These are phyloP conservation scores for Juncus inflexus DNA, from an alignment of 176 grass and related monocot species.

Conservation along the genomic window DNA sequence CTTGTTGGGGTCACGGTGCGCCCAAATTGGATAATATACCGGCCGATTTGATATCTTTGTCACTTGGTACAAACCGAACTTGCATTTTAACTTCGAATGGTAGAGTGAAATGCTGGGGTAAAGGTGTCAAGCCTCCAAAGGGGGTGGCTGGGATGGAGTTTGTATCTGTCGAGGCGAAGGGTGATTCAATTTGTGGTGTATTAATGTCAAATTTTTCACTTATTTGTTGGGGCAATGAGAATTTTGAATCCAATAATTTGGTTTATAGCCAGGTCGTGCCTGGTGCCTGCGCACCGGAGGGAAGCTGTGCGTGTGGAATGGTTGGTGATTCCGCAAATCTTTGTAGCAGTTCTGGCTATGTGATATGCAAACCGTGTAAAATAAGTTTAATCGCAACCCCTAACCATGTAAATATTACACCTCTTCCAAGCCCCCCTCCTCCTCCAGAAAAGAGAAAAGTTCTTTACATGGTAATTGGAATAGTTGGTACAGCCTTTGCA, in stretches of 20 bases:
- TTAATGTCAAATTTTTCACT: slow-evolving; percentile 42
- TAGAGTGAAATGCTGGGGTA: slow-evolving; percentile 52
- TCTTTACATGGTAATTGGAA: neutral
- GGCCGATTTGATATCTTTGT: slow-evolving; percentile 29
- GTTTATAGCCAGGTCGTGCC: slow-evolving; percentile 53
- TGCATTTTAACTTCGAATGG: slow-evolving; percentile 50
- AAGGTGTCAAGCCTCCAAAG: slow-evolving; percentile 18
- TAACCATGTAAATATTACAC: slow-evolving; percentile 7
- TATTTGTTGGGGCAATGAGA: slow-evolving; percentile 67
- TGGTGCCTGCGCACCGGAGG: slow-evolving; percentile 33
- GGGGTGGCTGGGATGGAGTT: slow-evolving; percentile 31
- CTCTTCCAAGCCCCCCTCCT: slow-evolving; percentile 6
- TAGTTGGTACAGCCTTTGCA: slow-evolving; percentile 12
- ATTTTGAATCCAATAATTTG: slow-evolving; percentile 13
- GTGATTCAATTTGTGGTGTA: slow-evolving; percentile 63
- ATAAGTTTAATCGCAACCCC: slow-evolving; percentile 12
- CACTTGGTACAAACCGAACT: slow-evolving; percentile 58
- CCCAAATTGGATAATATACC: slow-evolving; percentile 33
- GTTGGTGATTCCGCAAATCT: slow-evolving; percentile 29
- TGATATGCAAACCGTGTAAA: slow-evolving; percentile 44
- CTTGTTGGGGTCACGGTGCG: slow-evolving; percentile 59
- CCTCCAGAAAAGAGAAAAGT: neutral
- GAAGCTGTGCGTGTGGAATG: slow-evolving; percentile 30
- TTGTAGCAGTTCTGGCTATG: slow-evolving; percentile 42
- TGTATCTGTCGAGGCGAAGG: slow-evolving; percentile 53